Evolutionary conservation across 306 rosid genomes (phyloP), one percentile per base, ranked within the genome.

Genomic region (Vachellia collinsii): DNA sequence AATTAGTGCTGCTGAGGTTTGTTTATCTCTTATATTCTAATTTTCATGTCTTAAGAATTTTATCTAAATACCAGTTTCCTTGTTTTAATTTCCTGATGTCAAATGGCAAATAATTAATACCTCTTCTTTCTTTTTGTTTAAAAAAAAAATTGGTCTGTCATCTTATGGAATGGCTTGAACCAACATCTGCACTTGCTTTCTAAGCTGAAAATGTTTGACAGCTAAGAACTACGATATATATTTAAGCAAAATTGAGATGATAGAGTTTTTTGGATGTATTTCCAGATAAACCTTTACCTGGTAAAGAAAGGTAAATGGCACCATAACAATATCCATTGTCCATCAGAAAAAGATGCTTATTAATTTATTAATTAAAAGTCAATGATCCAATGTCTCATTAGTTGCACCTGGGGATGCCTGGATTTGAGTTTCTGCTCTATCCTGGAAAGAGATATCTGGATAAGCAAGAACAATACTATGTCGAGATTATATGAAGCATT

Each of bases 1-100:
- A 90, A 96, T 96, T 72, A 96, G 99, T 82, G 99, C 99, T 70
- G 99, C 99, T 67, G 99, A 96, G 99, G 99, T 96, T 84, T 79
- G 97, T 90, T 70, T 70, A 64, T 47, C 11, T 80, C 17, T 44
- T 50, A 51, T 71, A 25, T 14, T 11, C 36, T 79, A 25, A 41
- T 79, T 42, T 72, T 66, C 39, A 25, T 67, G 51, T 69, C 44
- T 75, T 64, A 29, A 47, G 23, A 4, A 22, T 19, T 74, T 62
- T 48, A 29, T 64, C 63, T 36, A 5, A 39, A 20, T 62, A 42
- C 50, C 47, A 41, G 4, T 67, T 39, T 19, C 7, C 38, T 42
- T 38, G n/a, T 12, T 61, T 46, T 37, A 19, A 41, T 75, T 71
- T 70, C 64, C 50, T 51, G 72, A 22, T 37, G 9, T 36, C 47